A percentile compares a stretch with the other conserved stretches of the same genome.
Conservation (phyloP, 495 filamentous ascomycete species). For the Amniculicola lignicola region DNA sequence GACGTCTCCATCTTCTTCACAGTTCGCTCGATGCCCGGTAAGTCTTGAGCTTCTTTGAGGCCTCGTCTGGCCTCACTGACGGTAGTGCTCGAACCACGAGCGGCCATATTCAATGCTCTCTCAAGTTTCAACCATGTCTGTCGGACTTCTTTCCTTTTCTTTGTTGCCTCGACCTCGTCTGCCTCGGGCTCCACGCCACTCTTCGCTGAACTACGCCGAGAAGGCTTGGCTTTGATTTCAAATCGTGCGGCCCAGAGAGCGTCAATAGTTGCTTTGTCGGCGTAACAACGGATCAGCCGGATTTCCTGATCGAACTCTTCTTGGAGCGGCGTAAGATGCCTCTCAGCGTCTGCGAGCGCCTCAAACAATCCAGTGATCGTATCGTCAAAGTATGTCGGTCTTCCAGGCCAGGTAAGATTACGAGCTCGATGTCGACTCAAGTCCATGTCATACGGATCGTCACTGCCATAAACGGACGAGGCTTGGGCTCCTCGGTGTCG, state of each 20-base stretch:
- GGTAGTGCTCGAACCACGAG: background rate
- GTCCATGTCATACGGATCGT: background rate
- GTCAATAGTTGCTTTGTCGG: conserved; percentile 1
- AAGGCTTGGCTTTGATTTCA: conserved; percentile 2
- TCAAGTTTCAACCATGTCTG: conserved; percentile 1
- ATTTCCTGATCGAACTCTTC: conserved; percentile 11
- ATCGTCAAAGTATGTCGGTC: conserved; percentile 8
- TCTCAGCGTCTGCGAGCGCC: background rate
- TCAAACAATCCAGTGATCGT: background rate
- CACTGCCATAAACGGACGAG: background rate
- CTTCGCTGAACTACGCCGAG: background rate
- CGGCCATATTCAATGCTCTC: conserved; percentile 1
- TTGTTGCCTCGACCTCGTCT: background rate
- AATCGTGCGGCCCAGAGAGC: conserved; percentile 10
- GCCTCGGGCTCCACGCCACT: background rate
- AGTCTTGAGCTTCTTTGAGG: conserved; percentile 9
- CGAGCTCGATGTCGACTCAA: background rate
- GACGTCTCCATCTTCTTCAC: conserved; percentile 2
- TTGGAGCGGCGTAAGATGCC: background rate
- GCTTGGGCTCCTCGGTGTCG: background rate
- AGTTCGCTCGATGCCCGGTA: conserved; percentile 9
- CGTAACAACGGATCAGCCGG: background rate
- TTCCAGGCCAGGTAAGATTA: background rate
- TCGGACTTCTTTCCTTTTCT: background rate
- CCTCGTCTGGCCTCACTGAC: background rate